A percentile compares a stretch with the other conserved stretches of the same genome.
Conservation (phyloP, 2,329 filamentous ascomycete species). For the Neofusicoccum laricinum region DNA sequence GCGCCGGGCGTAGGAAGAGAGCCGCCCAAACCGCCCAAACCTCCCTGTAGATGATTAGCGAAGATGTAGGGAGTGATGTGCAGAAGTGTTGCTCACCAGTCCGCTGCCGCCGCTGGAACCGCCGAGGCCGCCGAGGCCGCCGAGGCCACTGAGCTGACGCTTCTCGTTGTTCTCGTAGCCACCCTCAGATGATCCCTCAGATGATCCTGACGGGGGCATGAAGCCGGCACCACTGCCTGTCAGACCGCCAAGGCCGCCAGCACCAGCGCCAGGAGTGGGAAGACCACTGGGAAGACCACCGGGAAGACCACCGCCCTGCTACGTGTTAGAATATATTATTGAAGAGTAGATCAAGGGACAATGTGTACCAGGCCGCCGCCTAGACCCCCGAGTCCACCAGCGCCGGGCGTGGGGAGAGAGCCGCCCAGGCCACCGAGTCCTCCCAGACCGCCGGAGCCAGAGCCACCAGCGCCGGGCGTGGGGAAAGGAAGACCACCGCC, state of each 20-base stretch:
- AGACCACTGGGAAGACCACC: not conserved
- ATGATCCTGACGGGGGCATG: not conserved
- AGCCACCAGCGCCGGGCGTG: not conserved
- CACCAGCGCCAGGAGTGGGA: not conserved
- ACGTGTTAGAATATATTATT: no score
- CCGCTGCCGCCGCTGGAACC: not conserved
- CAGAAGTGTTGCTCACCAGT: not conserved
- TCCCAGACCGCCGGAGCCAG: not conserved
- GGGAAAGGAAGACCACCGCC: not conserved
- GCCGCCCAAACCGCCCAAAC: not conserved
- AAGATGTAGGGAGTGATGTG: not conserved
- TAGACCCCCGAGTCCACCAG: not conserved
- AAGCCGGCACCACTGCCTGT: not conserved
- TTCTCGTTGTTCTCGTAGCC: not conserved
- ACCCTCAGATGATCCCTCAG: not conserved
- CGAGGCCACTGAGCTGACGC: not conserved
- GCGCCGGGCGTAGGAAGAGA: not conserved
- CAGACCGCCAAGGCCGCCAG: not conserved
- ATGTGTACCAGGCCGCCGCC: no score
- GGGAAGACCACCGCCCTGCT: not conserved
- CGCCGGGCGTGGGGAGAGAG: not conserved
- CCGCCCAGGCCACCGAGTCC: not conserved
- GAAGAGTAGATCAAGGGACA: no score
- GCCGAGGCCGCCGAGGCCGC: not conserved
- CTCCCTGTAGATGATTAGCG: not conserved